phyloP scores from a whole-genome alignment of 2,329 filamentous ascomycete genomes.

The Penicillium oxalicum region DNA sequence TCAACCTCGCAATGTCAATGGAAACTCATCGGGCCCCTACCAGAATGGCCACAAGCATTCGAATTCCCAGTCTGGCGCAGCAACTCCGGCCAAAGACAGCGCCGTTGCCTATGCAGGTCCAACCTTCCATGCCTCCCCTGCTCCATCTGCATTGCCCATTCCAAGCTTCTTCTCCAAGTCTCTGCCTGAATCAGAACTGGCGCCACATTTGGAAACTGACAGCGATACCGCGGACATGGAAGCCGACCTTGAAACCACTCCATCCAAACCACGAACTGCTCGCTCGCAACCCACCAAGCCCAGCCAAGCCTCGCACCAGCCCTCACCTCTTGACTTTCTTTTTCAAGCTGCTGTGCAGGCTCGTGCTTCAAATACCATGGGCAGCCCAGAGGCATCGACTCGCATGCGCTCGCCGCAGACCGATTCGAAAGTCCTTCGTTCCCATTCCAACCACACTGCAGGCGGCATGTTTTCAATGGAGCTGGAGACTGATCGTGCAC shows the following conservation, averaged over 20 bases:
- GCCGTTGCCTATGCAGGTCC: constrained; percentile 68
- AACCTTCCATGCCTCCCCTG: constrained; percentile 91
- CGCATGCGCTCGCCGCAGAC: constrained; percentile 49
- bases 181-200: constrained; percentile 55
- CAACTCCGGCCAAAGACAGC: constrained; percentile 35
- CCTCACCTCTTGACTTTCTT: constrained; percentile 82
- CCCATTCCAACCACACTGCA: constrained; percentile 43
- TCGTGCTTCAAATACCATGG: constrained; percentile 50
- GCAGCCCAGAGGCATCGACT: constrained; percentile 36
- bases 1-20: constrained; percentile 20
- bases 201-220: constrained; percentile 34
- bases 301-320: constrained; percentile 41
- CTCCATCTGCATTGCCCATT: constrained; percentile 80
- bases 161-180: constrained; percentile 82
- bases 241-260: constrained; percentile 33
- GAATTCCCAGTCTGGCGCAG: constrained; percentile 36
- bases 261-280: constrained; percentile 41
- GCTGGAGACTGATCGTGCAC: constrained; percentile 51
- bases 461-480: constrained; percentile 63
- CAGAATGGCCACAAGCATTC: constrained; percentile 24
- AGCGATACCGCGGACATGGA: constrained; percentile 34
- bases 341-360: constrained; percentile 76
- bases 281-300: constrained; percentile 32
- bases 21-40: constrained; percentile 20
- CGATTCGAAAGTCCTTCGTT: constrained; percentile 34